A percentile compares a stretch with the other conserved stretches of the same genome.
Evolutionary conservation across 805 yeast species (phyloP).

Genomic region (Suhomyces prunicola): DNA sequence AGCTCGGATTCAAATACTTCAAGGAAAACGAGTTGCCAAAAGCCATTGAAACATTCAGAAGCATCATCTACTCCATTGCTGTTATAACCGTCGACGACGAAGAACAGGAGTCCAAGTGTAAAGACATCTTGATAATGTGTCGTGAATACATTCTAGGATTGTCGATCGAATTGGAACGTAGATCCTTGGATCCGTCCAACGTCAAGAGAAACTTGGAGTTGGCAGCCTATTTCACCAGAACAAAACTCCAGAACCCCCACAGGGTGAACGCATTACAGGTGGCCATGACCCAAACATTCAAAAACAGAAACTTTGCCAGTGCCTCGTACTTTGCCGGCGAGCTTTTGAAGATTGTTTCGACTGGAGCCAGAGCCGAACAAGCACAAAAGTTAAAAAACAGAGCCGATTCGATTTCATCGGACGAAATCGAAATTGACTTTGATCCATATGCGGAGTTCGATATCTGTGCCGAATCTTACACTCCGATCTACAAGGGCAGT

Average conservation of each 20-base stretch:
- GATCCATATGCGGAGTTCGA: conserved; percentile 91
- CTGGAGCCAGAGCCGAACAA: conserved; percentile 84
- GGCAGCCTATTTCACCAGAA: conserved; percentile 92
- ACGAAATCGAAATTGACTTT: conserved; percentile 86
- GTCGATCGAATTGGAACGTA: conserved; percentile 86
- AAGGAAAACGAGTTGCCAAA: conserved; percentile 78
- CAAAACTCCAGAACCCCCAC: conserved; percentile 79
- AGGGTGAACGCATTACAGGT: conserved; percentile 86
- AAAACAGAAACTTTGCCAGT: conserved; percentile 79
- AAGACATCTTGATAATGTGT: conserved; percentile 67
- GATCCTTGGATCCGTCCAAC: conserved; percentile 67
- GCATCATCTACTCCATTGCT: conserved; percentile 70
- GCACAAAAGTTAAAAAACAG: conserved; percentile 78
- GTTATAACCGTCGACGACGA: conserved; percentile 67
- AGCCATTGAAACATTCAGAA: conserved; percentile 78
- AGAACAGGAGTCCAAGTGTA: conserved; percentile 75
- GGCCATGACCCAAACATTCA: conserved; percentile 91
- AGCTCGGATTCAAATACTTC: conserved; percentile 78
- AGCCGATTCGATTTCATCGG: conserved; percentile 77
- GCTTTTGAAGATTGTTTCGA: conserved; percentile 62
- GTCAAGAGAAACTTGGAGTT: conserved; percentile 86
- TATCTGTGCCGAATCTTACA: conserved; percentile 79
- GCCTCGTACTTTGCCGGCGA: conserved; percentile 90
- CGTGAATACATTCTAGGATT: conserved; percentile 90
- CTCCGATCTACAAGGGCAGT: conserved; percentile 83